Percentiles rank a stretch among this genome's conserved stretches.
Conservation (phyloP, 495 filamentous ascomycete species). For the Poronia punctata region DNA sequence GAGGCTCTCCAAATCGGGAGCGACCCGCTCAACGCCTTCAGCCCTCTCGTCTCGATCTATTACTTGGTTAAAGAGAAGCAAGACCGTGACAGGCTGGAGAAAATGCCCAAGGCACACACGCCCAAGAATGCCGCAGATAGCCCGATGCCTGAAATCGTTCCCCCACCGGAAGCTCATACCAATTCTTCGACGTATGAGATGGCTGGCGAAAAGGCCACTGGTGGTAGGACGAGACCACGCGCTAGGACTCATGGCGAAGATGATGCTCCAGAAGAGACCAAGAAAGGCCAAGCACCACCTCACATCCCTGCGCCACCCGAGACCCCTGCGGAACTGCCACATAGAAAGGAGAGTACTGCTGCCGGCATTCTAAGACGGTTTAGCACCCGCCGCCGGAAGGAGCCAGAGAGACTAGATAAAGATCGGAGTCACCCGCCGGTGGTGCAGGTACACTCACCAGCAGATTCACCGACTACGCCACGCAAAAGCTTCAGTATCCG, state of each 20-base stretch:
- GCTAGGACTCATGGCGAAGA: slow-evolving; percentile 95
- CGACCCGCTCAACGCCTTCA: slow-evolving; percentile 90
- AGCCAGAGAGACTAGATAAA: slow-evolving; percentile 51
- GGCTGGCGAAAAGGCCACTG: slow-evolving; percentile 70
- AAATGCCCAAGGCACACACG: slow-evolving; percentile 53
- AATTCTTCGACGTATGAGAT: slow-evolving; percentile 76
- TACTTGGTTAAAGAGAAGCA: slow-evolving; percentile 93
- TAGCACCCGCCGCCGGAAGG: slow-evolving; percentile 69
- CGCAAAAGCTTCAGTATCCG: slow-evolving; percentile 80
- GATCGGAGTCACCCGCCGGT: slow-evolving; percentile 59
- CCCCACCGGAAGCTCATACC: slow-evolving; percentile 87
- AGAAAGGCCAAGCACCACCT: slow-evolving; percentile 57
- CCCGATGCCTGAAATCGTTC: slow-evolving; percentile 57
- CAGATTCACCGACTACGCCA: slow-evolving; percentile 53
- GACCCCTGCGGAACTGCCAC: slow-evolving; percentile 53
- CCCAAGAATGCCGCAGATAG: slow-evolving; percentile 41
- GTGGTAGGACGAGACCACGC: slow-evolving; percentile 71
- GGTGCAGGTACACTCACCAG: slow-evolving; percentile 65
- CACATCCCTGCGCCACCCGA: slow-evolving; percentile 37
- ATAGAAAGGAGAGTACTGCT: slow-evolving; percentile 81
- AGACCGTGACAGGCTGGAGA: slow-evolving; percentile 66
- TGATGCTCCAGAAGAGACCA: slow-evolving; percentile 70
- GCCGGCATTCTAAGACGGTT: slow-evolving; percentile 83
- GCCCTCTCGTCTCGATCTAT: slow-evolving; percentile 88
- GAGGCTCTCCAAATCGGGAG: slow-evolving; percentile 76